phyloP scores from a whole-genome alignment of 345 rosid genomes.

The Psidium friedrichsthalianum region DNA sequence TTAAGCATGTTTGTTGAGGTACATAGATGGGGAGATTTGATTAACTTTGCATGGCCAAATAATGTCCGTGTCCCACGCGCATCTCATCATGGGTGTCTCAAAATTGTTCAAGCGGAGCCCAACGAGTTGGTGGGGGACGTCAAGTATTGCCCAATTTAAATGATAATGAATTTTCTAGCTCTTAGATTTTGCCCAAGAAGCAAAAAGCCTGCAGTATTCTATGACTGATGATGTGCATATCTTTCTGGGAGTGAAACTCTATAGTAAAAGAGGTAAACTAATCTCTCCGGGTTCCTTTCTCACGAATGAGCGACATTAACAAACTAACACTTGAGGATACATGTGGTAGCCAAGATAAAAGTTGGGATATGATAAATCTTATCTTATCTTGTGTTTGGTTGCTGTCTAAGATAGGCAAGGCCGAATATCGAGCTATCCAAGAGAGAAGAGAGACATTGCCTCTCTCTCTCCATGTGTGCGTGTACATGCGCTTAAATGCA shows the following conservation, averaged over 20 bases:
- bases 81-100: background rate
- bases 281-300: background rate
- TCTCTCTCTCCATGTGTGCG: background rate
- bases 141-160: background rate
- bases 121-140: background rate
- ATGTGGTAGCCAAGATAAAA: no score
- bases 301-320: background rate
- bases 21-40: background rate
- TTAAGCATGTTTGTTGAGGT: background rate
- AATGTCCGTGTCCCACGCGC: background rate
- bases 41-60: background rate
- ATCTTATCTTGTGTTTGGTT: no score
- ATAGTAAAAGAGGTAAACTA: no score
- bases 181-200: background rate
- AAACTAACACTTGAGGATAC: background rate
- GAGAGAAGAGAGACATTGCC: no score
- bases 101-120: background rate
- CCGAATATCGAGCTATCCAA: no score
- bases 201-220: background rate
- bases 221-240: background rate
- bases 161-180: background rate
- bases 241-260: background rate
- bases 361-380: no score
- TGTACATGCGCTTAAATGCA: background rate
- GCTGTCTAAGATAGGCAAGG: no score